Conservation (phyloP, 176 grass and related monocot genomes). For the Phragmites australis region DNA sequence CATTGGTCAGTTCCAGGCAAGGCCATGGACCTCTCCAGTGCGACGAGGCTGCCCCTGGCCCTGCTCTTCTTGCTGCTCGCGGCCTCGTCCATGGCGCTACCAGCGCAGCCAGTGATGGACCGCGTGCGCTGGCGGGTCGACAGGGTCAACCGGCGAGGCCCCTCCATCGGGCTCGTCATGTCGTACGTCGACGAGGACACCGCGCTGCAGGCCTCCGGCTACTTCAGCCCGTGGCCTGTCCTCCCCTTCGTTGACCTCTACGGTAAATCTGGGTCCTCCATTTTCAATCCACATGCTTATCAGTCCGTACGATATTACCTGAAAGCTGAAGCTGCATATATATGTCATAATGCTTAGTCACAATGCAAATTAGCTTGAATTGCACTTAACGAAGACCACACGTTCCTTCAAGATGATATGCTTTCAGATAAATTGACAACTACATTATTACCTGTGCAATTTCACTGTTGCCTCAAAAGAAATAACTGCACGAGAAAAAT, state of each 20-base stretch:
- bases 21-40: conserved; percentile 32
- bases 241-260: conserved; percentile 73
- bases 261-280: conserved; percentile 42
- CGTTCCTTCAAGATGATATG: too few relatives aligned
- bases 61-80: conserved; percentile 44
- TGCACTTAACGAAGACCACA: not conserved
- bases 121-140: conserved; percentile 36
- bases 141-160: conserved; percentile 44
- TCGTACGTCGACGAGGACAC: conserved; percentile 62
- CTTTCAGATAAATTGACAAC: too few relatives aligned
- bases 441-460: too few relatives aligned
- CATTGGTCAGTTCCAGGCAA: conserved; percentile 8
- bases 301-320: not conserved
- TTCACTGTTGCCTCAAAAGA: not conserved
- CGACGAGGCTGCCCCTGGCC: not conserved
- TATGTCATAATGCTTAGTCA: not conserved
- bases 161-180: conserved; percentile 77
- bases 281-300: not conserved
- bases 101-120: conserved; percentile 29
- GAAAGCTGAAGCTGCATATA: not conserved
- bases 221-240: conserved; percentile 49
- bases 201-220: conserved; percentile 62
- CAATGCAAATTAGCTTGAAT: not conserved
- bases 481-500: not conserved
- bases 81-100: not conserved